Conservation (phyloP, 2,329 filamentous ascomycete species). For the Mollisia scopiformis region DNA sequence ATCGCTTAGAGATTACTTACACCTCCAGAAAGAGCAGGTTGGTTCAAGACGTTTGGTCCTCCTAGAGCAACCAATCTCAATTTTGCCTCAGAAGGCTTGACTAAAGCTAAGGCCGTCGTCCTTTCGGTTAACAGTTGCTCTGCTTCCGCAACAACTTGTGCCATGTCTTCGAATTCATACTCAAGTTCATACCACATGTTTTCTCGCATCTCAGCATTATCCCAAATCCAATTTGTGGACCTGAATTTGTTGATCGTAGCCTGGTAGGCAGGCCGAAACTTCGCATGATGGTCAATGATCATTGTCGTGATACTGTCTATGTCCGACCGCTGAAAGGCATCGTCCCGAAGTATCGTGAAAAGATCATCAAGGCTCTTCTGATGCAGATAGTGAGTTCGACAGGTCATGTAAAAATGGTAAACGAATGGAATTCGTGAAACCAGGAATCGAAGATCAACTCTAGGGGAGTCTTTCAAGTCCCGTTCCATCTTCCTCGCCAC, state of each 20-base stretch:
- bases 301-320: background rate
- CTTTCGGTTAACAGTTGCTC: background rate
- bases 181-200: background rate
- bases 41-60: background rate
- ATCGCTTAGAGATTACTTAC: too few relatives aligned
- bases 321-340: background rate
- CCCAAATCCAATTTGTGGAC: too few relatives aligned
- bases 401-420: background rate
- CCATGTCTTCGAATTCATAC: background rate
- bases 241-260: too few relatives aligned
- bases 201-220: background rate
- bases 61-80: background rate
- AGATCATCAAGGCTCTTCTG: background rate
- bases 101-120: background rate
- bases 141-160: background rate
- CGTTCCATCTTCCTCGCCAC: background rate
- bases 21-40: background rate
- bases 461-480: background rate
- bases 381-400: background rate
- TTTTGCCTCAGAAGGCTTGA: background rate
- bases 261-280: too few relatives aligned
- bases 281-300: background rate
- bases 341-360: background rate
- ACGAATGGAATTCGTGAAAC: background rate
- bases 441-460: background rate